Evolutionary conservation across 306 rosid species (phyloP).

Genomic region (Quercus aquifolioides): DNA sequence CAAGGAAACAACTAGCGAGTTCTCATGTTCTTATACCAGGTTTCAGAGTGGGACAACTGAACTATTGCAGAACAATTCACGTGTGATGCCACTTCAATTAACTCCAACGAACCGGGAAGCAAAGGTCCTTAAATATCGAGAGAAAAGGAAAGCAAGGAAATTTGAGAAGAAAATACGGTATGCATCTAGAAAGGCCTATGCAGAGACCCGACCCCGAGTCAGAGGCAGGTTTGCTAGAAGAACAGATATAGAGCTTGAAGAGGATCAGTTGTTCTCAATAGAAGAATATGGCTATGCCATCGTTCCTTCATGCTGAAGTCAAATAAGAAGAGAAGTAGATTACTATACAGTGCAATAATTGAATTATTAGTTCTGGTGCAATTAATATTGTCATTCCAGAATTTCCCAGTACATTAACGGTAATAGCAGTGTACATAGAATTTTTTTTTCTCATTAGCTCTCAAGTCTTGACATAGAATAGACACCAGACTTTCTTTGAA

Average conservation of each 20-base stretch:
- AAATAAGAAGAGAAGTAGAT: not conserved
- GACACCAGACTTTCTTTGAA: too few species aligned
- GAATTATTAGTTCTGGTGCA: too few species aligned
- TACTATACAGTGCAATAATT: too few species aligned
- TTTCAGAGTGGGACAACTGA: slow-evolving; percentile 56
- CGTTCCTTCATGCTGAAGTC: slow-evolving; percentile 67
- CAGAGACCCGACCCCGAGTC: slow-evolving; percentile 87
- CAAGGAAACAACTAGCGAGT: too few species aligned
- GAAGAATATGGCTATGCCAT: slow-evolving; percentile 70
- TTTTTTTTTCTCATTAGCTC: too few species aligned
- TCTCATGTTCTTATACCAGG: too few species aligned
- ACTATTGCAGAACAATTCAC: slow-evolving; percentile 56
- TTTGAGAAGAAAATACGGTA: slow-evolving; percentile 91
- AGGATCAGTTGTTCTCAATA: slow-evolving; percentile 74
- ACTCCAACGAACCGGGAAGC: slow-evolving; percentile 81
- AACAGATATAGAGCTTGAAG: slow-evolving; percentile 60
- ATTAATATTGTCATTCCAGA: too few species aligned
- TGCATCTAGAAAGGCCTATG: slow-evolving; percentile 95
- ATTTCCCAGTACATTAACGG: too few species aligned
- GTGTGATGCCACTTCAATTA: slow-evolving; percentile 58
- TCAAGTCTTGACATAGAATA: too few species aligned
- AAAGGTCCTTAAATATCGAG: slow-evolving; percentile 80
- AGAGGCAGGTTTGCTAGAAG: slow-evolving; percentile 89
- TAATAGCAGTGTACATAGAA: too few species aligned
- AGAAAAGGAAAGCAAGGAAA: slow-evolving; percentile 88